phyloP scores from a whole-genome alignment of 768 basidiomycete genomes.

The Chiua virens region DNA sequence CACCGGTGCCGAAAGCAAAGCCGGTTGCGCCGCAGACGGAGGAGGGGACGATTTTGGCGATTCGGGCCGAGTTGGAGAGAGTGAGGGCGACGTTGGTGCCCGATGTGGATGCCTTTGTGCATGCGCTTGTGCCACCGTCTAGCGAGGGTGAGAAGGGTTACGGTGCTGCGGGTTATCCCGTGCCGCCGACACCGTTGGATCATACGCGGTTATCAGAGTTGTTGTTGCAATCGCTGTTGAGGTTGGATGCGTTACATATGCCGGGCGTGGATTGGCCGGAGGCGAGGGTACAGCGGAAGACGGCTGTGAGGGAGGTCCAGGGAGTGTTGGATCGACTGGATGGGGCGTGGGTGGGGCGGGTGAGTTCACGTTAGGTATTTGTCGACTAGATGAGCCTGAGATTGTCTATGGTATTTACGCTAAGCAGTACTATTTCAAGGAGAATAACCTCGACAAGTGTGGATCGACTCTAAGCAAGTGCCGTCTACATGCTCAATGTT shows the following conservation, averaged over 20 bases:
- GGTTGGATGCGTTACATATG: constrained; percentile 72
- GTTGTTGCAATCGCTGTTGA: constrained; percentile 82
- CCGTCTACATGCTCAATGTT: too few relatives aligned
- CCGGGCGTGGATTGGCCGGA: constrained; percentile 75
- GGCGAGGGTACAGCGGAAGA: constrained; percentile 79
- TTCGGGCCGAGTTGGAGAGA: constrained; percentile 41
- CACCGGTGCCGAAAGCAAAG: constrained; percentile 18
- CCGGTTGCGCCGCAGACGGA: constrained; percentile 37
- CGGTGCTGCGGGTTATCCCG: too few relatives aligned
- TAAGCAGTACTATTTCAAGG: too few relatives aligned
- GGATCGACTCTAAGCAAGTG: too few relatives aligned
- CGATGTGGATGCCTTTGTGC: constrained; percentile 56
- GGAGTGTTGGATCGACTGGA: constrained; percentile 78
- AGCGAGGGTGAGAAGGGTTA: too few relatives aligned
- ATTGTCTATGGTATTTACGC: too few relatives aligned
- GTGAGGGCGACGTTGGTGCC: constrained; percentile 57
- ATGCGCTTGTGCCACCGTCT: constrained; percentile 16
- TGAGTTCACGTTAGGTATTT: neutral
- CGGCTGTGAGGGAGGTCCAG: constrained; percentile 85
- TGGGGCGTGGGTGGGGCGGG: constrained; percentile 53
- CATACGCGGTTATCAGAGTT: constrained; percentile 73
- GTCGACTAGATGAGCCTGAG: too few relatives aligned
- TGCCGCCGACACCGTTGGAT: constrained; percentile 28
- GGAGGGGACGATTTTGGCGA: constrained; percentile 33
- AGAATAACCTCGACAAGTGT: too few relatives aligned